These are phyloP conservation scores for Aspergillus melleus DNA, from an alignment of 2,329 filamentous ascomycete species.

Conservation along the genomic window DNA sequence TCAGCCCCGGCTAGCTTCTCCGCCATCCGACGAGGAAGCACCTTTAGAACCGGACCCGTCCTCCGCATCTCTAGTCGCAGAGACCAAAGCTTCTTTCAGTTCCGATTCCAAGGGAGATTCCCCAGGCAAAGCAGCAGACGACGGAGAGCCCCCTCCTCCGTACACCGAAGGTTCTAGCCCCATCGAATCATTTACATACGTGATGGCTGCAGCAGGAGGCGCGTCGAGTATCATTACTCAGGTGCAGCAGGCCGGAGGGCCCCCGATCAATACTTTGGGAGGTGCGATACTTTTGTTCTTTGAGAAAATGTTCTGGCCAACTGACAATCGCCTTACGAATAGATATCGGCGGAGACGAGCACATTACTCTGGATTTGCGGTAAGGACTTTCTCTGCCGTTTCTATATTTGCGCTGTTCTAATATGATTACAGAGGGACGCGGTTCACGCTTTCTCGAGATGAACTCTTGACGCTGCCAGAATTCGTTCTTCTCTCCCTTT, in stretches of 20 bases:
- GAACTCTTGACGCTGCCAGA: slow-evolving; percentile 94
- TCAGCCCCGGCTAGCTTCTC: slow-evolving; percentile 51
- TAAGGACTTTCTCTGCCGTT: slow-evolving; percentile 48
- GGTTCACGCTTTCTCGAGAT: slow-evolving; percentile 91
- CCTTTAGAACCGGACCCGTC: slow-evolving; percentile 44
- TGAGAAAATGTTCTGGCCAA: slow-evolving; percentile 14
- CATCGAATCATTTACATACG: slow-evolving; percentile 86
- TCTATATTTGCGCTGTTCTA: slow-evolving; percentile 11
- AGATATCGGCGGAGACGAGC: slow-evolving; percentile 88
- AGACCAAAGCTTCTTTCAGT: slow-evolving; percentile 84
- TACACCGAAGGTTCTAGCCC: slow-evolving; percentile 94
- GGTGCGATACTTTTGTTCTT: slow-evolving; percentile 54
- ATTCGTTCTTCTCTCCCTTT: slow-evolving; percentile 95
- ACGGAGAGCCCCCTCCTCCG: slow-evolving; percentile 90
- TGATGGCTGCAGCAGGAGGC: slow-evolving; percentile 97
- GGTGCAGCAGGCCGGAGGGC: slow-evolving; percentile 85
- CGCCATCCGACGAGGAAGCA: slow-evolving; percentile 51
- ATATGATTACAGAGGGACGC: slow-evolving; percentile 67
- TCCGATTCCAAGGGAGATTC: slow-evolving; percentile 75
- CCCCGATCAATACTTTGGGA: slow-evolving; percentile 85
- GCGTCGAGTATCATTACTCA: slow-evolving; percentile 99
- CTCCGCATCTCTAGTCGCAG: slow-evolving; percentile 57
- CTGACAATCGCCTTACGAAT: slow-evolving; percentile 8
- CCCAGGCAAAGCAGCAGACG: slow-evolving; percentile 70
- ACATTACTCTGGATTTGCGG: slow-evolving; percentile 92